Base-by-base conservation (phyloP, 2,329 filamentous ascomycete genomes). In the Aschersonia sp. region DNA sequence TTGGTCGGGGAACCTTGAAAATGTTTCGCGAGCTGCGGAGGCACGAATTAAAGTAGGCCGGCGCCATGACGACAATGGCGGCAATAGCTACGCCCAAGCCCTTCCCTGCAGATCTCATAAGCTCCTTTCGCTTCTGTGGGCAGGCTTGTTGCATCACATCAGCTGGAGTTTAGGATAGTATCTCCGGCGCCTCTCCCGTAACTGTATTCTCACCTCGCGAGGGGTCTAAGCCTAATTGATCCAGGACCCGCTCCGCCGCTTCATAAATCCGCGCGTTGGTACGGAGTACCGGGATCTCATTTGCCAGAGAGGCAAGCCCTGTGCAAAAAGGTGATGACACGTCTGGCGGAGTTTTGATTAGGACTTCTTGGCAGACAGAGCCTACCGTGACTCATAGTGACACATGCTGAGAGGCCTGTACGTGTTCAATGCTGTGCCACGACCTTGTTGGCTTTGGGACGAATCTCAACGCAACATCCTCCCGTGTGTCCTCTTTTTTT, bases 121-220 rank as follows among this genome's bases (percentile, higher is more conserved):
- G 35, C 7, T 38, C 7, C 35, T 38, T 9, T 38, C 40, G 10
- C 40, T 38, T 7, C 7, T 12, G 12, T 7, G 6, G 35, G 41
- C 10, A 3, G n/a, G 43, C 46, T 20, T 32, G 28, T 45, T 45
- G 43, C 43, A 45, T 43, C 47, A 48, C 20, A 38, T 5, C 7
- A 30, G 43, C 47, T 48, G 47, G 47, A 48, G 47, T 45, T 45
- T 48, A 45, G 43, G 12, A 12, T 38, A 38, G 29, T 48, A 48
- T 35, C 47, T 48, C 47, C 43, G 30, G 43, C 43, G 31, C 5
- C 42, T 48, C 4, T 20, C 20, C 20, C 20, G 20, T 20, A 20
- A 20, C 20, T 20, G 20, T 20, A 20, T 20, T 20, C 20, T 20
- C 20, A 20, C 20, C 20, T 20, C 20, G 20, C 20, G 20, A 20